Base-by-base conservation (phyloP, 2,329 filamentous ascomycete genomes). In the Pseudocercospora pini-densiflorae region DNA sequence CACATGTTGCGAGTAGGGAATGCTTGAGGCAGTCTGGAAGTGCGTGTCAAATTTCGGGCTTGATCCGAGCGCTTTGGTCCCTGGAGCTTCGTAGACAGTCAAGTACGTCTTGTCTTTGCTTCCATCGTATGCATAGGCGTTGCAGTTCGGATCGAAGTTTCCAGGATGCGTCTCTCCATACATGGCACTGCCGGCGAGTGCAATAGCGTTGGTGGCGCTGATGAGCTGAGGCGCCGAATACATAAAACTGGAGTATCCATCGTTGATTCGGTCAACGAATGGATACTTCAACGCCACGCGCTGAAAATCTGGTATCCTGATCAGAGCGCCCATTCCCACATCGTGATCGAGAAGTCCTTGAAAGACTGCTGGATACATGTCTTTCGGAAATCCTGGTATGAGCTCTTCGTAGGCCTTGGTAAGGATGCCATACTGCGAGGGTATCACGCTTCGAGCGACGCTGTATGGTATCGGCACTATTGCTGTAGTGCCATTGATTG, bases 401-500 rank as follows among this genome's bases (percentile, higher is more conserved):
- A 67, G 51, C 10, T 65, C 36, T 36, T 63, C 60, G 29, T 67
- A 67, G 36, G 65, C 65, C n/a, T 61, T 55, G 27, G 49, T 60
- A 12, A 69, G 62, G 5, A 69, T 69, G 19, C 49, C 61, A 63
- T 69, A 69, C 36, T 69, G 43, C 5, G 67, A 31, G 9, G 67
- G 67, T 27, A 69, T 63, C 7, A 69, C 45, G 24, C 57, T 62
- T 7, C 67, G 62, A 9, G 67, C 67, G 12, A 64, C 59, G 1
- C 54, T 49, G 62, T 64, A 64, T 9, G 64, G 62, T 27, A 69
- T 66, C n/a, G 67, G 67, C 16, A 69, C 60, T 58, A 69, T 69
- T 33, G 59, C 67, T 19, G 64, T 65, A 6, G 67, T 69, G 23
- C 67, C 67, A 45, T 69, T 69, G 65, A 69, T 63, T 1, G 67